Conservation (phyloP, 208 protist species). For the Strigomonas culicis region DNA sequence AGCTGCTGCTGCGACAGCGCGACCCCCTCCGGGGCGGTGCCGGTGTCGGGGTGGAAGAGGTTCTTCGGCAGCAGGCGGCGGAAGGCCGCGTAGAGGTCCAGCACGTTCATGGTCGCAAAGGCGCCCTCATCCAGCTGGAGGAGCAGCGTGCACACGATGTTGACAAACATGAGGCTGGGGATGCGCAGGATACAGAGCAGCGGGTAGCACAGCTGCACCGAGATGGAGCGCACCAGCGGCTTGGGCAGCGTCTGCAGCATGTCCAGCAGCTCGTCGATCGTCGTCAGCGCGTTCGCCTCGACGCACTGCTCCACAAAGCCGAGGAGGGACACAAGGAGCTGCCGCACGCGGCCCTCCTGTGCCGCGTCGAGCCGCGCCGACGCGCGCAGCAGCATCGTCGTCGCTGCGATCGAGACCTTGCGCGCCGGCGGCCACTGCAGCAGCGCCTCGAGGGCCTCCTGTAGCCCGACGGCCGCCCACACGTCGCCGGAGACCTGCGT, state of each 20-base stretch:
- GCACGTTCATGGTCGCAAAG: conserved; percentile 25
- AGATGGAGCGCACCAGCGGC: conserved; percentile 22
- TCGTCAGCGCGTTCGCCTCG: conserved; percentile 31
- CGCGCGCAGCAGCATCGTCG: neutral
- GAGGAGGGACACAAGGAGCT: conserved; percentile 24
- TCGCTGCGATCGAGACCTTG: conserved; percentile 18
- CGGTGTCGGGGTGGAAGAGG: conserved; percentile 47
- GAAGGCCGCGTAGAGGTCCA: conserved; percentile 36
- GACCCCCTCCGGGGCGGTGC: conserved; percentile 32
- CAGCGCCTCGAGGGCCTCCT: conserved; percentile 47
- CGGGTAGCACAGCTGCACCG: conserved; percentile 18
- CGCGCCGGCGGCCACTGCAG: conserved; percentile 51
- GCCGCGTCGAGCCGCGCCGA: neutral
- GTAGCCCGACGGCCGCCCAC: conserved; percentile 49
- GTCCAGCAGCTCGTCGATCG: conserved; percentile 32
- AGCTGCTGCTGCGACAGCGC: conserved; percentile 61
- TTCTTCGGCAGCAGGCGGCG: conserved; percentile 49
- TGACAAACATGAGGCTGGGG: conserved; percentile 73
- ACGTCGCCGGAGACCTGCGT: conserved; percentile 26
- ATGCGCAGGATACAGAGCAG: conserved; percentile 40
- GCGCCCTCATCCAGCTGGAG: conserved; percentile 29
- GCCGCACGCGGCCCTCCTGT: neutral
- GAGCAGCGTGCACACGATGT: conserved; percentile 32
- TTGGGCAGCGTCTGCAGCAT: conserved; percentile 42
- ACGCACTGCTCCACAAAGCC: conserved; percentile 18